Conservation (phyloP, 345 rosid species). For the Toxicodendron radicans region DNA sequence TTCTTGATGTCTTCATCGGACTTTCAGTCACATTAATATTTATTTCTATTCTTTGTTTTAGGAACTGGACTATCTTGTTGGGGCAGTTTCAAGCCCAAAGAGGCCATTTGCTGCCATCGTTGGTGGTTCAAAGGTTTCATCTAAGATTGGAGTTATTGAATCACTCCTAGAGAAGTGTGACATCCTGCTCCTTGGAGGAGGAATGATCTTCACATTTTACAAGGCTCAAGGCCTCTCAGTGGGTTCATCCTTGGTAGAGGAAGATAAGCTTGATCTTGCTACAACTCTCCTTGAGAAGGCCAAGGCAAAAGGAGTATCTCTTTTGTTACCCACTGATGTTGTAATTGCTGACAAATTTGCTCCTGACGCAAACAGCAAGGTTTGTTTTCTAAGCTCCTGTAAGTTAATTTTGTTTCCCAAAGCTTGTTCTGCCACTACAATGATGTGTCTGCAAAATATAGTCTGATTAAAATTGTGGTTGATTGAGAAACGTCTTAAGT, state of each 20-base stretch:
- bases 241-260: slow-evolving; percentile 86
- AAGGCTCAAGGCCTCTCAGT: slow-evolving; percentile 78
- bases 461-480: background rate
- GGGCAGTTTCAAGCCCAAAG: slow-evolving; percentile 85
- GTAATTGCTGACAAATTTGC: slow-evolving; percentile 90
- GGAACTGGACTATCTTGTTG: slow-evolving; percentile 97
- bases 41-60: slow-evolving; percentile 23
- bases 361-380: slow-evolving; percentile 92
- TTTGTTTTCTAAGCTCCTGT: slow-evolving; percentile 24
- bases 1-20: background rate
- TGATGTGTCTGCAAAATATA: background rate
- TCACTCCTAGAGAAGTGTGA: slow-evolving; percentile 74
- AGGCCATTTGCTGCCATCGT: slow-evolving; percentile 97
- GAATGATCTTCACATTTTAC: slow-evolving; percentile 92
- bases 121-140: slow-evolving; percentile 95
- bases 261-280: slow-evolving; percentile 77
- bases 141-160: slow-evolving; percentile 92
- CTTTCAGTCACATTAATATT: background rate
- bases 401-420: background rate
- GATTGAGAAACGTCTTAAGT: background rate
- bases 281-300: slow-evolving; percentile 78
- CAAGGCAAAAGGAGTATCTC: slow-evolving; percentile 75
- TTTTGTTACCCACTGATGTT: slow-evolving; percentile 80
- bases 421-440: background rate
- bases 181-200: slow-evolving; percentile 83